Evolutionary conservation across 1,139 yeast species (phyloP), one percentile per base, ranked within the genome.

Genomic region (Suhomyces yuchorum): DNA sequence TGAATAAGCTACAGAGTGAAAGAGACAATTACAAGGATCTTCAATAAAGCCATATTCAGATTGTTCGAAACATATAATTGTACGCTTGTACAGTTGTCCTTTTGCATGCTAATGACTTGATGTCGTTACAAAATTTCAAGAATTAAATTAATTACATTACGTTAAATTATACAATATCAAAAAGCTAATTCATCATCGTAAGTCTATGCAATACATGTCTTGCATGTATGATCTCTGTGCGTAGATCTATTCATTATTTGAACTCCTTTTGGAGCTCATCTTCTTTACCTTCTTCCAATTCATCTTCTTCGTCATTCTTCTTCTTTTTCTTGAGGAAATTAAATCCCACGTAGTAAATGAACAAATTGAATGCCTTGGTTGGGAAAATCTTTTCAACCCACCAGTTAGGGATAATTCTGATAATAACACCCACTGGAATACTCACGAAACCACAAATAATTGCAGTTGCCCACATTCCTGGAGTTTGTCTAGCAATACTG

Each of bases 381-480:
- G 97, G 97, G 80, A 88, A 89, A 12, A 82, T 60, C 53, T 67
- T 75, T 49, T 78, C 75, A 2, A 85, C 86, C 88, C 91, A 85
- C 52, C 74, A 72, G 68, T 95, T 96, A 2, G 99, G 99, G 37
- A 87, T 77, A 19, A 86, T 75, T 62, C 99, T 80, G 43, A 93
- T 78, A 9, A 91, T 33, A 19, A 75, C 63, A 51, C 97, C 98
- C 42, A 84, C 79, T 0, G 98, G 97, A 39, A 93, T 72, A 14
- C 97, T 87, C 18, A 88, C 52, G 55, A 87, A 68, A 23, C 99
- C 99, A 71, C 96, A 84, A 37, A 88, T 61, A 14, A 95, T 69
- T 0, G 98, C 96, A 2, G 91, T 83, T 0, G 82, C 95, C 99
- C 99, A 95, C 86, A 84, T 84, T 2, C 81, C 82, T 5, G 87